Percentiles rank a stretch among this genome's conserved stretches.
These are phyloP conservation scores for Salix purpurea DNA, from an alignment of 345 rosid species.

Conservation along the genomic window DNA sequence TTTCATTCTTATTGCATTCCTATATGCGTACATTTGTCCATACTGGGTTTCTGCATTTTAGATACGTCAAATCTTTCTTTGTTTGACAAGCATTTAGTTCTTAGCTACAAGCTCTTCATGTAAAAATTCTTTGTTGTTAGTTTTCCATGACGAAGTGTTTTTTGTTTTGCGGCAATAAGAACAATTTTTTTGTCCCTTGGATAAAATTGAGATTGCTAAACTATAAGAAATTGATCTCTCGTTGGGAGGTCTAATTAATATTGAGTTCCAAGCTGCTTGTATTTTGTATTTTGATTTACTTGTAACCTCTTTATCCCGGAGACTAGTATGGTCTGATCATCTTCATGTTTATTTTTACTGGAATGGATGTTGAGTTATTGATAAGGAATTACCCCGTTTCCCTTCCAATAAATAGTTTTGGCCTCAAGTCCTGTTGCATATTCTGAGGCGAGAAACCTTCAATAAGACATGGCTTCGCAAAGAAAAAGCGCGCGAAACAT, in stretches of 20 bases:
- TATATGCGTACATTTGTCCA: neutral
- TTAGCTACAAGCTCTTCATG: neutral
- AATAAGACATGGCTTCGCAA: neutral
- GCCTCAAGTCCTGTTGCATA: neutral
- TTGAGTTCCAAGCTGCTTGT: neutral
- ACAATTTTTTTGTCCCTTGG: neutral
- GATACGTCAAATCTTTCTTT: neutral
- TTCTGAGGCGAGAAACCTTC: neutral
- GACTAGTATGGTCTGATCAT: neutral
- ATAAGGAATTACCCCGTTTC: neutral
- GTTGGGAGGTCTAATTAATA: neutral
- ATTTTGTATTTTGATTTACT: neutral
- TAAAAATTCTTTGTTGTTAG: too few species aligned
- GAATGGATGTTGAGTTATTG: neutral
- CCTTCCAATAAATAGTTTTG: neutral
- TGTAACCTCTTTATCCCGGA: neutral
- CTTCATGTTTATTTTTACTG: neutral
- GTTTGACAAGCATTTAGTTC: neutral
- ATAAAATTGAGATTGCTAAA: neutral
- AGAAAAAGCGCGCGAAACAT: neutral
- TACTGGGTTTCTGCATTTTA: neutral
- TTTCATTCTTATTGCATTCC: too few species aligned
- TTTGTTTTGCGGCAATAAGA: neutral
- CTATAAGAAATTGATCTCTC: neutral
- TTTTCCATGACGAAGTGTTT: neutral